These are phyloP conservation scores for Echinochloa phyllopogon DNA, from an alignment of 176 grass and related monocot genomes.

Conservation along the genomic window DNA sequence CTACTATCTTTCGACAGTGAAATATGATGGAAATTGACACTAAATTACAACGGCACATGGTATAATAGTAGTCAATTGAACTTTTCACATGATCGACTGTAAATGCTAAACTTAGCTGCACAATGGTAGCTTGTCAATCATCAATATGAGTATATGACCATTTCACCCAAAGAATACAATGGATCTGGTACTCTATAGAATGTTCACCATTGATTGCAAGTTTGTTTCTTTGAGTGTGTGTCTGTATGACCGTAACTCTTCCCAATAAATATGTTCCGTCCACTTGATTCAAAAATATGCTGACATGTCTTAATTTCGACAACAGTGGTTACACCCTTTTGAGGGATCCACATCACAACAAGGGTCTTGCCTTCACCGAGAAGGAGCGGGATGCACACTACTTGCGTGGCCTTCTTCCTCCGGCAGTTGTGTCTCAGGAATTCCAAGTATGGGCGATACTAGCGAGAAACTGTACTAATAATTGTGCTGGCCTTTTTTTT, in stretches of 20 bases:
- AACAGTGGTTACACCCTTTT: constrained; percentile 84
- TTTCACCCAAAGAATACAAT: background rate
- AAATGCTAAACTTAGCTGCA: background rate
- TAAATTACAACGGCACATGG: background rate
- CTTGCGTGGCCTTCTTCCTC: constrained; percentile 95
- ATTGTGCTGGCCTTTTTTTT: constrained; percentile 9
- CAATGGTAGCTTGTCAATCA: background rate
- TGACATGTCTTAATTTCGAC: constrained; percentile 42
- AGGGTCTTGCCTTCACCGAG: constrained; percentile 80
- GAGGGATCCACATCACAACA: constrained; percentile 97
- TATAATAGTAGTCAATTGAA: background rate
- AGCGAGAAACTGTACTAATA: constrained; percentile 2
- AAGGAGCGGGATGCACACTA: constrained; percentile 91
- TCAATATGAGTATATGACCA: constrained; percentile 13
- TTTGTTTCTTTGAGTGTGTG: background rate
- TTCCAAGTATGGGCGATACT: constrained; percentile 61
- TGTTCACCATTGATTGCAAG: background rate
- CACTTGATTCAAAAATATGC: constrained; percentile 25
- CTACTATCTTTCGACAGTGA: constrained; percentile 28
- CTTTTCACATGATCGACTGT: background rate
- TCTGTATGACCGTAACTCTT: background rate
- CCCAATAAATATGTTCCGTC: background rate
- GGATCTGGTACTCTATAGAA: background rate
- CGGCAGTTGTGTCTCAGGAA: constrained; percentile 70
- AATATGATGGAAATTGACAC: constrained; percentile 20